Percentiles rank a stretch among this genome's conserved stretches.
Evolutionary conservation across 2,329 filamentous ascomycete genomes (phyloP).

Genomic region (Thyridium curvatum): DNA sequence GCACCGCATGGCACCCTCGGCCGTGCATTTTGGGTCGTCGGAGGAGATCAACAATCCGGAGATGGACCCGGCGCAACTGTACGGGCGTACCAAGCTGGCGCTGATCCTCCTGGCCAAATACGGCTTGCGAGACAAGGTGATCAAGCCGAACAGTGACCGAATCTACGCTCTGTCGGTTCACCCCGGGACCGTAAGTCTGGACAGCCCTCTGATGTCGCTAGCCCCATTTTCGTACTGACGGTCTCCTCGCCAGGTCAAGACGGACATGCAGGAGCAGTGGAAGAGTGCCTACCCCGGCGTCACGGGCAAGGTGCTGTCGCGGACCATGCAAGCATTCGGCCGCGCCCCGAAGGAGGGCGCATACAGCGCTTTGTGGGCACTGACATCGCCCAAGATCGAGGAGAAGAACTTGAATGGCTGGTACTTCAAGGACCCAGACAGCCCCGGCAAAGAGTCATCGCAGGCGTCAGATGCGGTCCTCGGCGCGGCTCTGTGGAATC

Average conservation of each 20-base stretch:
- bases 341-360: conserved; percentile 33
- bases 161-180: conserved; percentile 34
- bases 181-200: conserved; percentile 26
- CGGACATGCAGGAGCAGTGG: conserved; percentile 37
- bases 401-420: conserved; percentile 33
- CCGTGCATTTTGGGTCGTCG: conserved; percentile 27
- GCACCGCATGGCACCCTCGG: conserved; percentile 28
- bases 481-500: conserved; percentile 29
- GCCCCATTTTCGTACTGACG: not conserved
- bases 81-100: conserved; percentile 33
- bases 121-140: conserved; percentile 30
- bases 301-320: conserved; percentile 27
- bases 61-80: conserved; percentile 25
- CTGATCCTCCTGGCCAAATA: conserved; percentile 35
- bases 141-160: conserved; percentile 31
- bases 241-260: conserved; percentile 39
- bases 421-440: conserved; percentile 32
- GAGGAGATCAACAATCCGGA: conserved; percentile 34
- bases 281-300: conserved; percentile 36
- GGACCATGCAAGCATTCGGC: conserved; percentile 23
- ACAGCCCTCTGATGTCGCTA: too few species aligned
- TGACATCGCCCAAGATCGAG: conserved; percentile 32
- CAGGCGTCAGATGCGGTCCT: conserved; percentile 31
- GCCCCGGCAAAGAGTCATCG: conserved; percentile 27
- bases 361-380: conserved; percentile 34